Conservation (phyloP, 2,329 filamentous ascomycete genomes). For the Teratosphaeria viscida region DNA sequence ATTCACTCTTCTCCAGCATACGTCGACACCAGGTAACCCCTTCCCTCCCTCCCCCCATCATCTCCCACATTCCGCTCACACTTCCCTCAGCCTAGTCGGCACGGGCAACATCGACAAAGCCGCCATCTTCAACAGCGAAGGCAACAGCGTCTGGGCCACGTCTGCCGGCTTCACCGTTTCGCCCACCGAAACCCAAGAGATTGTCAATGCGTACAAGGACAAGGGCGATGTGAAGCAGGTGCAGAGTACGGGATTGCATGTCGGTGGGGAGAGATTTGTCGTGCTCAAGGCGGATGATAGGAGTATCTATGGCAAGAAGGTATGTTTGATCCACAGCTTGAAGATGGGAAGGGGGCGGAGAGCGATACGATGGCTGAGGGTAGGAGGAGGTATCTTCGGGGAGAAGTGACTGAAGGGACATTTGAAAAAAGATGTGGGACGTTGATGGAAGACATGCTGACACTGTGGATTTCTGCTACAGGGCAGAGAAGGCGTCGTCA, state of each 20-base stretch:
- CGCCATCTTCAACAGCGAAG: constrained; percentile 71
- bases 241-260: constrained; percentile 61
- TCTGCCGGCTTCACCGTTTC: constrained; percentile 63
- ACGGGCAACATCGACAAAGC: constrained; percentile 72
- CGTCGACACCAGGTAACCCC: constrained; percentile 48
- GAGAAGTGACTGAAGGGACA: no score
- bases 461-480: constrained; percentile 22
- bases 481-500: constrained; percentile 70
- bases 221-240: constrained; percentile 53
- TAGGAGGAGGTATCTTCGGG: no score
- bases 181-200: constrained; percentile 44
- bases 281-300: constrained; percentile 64
- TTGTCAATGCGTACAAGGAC: constrained; percentile 44
- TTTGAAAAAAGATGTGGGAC: not conserved
- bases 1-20: constrained; percentile 39
- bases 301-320: constrained; percentile 78
- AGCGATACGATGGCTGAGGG: not conserved
- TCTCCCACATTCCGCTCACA: constrained; percentile 11
- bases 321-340: constrained; percentile 31
- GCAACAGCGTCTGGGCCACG: constrained; percentile 70
- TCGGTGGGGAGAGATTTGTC: constrained; percentile 70
- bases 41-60: constrained; percentile 6
- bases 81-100: constrained; percentile 58
- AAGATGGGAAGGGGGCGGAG: not conserved
- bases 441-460: not conserved